Evolutionary conservation across 78 protist genomes (phyloP).

Genomic region (Tieghemostelium lacteum): DNA sequence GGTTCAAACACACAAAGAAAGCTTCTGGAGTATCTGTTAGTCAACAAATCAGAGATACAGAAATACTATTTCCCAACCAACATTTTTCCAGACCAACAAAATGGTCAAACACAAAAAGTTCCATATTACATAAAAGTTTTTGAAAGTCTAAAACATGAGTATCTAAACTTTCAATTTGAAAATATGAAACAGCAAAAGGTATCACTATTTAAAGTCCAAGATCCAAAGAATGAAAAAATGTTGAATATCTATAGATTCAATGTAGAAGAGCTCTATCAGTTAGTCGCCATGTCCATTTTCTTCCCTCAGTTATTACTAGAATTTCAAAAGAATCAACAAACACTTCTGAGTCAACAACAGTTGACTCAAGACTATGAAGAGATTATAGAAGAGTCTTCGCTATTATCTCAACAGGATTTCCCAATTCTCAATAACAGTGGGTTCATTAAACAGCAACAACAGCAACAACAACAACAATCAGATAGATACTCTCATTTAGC

Average conservation of each 20-base stretch:
- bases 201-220: slow-evolving; percentile 4
- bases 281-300: slow-evolving; percentile 43
- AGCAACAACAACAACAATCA: background rate
- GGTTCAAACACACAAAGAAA: slow-evolving; percentile 34
- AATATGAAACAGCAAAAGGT: background rate
- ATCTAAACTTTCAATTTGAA: slow-evolving; percentile 1
- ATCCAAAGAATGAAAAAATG: background rate
- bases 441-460: background rate
- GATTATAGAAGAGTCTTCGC: background rate
- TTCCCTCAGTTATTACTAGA: slow-evolving; percentile 1
- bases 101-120: background rate
- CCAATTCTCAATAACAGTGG: too few species aligned
- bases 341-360: background rate
- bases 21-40: slow-evolving; percentile 27
- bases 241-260: slow-evolving; percentile 30
- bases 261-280: slow-evolving; percentile 41
- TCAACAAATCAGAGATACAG: slow-evolving; percentile 2
- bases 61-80: slow-evolving; percentile 61
- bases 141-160: slow-evolving; percentile 41
- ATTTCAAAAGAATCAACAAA: background rate
- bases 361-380: slow-evolving; percentile 10
- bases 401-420: background rate
- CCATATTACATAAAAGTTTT: slow-evolving; percentile 40
- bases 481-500: slow-evolving; percentile 5
- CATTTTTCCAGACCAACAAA: background rate